Evolutionary conservation across 208 protist species (phyloP).

Genomic region (Entamoeba histolytica): DNA sequence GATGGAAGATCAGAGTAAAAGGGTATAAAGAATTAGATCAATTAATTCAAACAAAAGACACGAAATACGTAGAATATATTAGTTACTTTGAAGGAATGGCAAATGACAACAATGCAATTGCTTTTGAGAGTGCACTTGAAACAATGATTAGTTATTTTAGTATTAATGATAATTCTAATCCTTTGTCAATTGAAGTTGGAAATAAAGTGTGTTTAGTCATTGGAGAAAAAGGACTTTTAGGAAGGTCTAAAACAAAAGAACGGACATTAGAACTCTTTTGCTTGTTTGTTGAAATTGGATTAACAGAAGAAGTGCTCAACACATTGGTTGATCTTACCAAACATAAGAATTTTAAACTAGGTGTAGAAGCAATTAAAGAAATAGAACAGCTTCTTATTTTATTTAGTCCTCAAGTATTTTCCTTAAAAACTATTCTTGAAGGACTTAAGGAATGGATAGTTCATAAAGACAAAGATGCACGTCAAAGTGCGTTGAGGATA

Average conservation of each 20-base stretch:
- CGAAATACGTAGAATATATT: not conserved
- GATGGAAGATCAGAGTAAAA: not conserved
- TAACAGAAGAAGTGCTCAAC: not conserved
- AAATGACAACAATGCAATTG: not conserved
- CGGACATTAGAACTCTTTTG: not conserved
- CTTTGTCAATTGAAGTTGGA: not conserved
- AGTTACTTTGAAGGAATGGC: not conserved
- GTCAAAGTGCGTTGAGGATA: not conserved
- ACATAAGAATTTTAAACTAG: not conserved
- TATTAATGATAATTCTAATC: not conserved
- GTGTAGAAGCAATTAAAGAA: not conserved
- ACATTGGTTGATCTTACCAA: not conserved
- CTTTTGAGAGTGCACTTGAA: not conserved
- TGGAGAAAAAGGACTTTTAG: not conserved
- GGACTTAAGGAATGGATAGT: not conserved
- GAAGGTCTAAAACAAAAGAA: not conserved
- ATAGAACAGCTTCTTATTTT: not conserved
- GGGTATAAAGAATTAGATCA: not conserved
- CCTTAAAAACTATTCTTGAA: not conserved
- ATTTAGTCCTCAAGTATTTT: not conserved
- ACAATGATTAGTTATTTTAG: not conserved
- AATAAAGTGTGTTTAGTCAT: not conserved
- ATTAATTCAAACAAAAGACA: not conserved
- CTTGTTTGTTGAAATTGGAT: not conserved
- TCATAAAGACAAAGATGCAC: not conserved